Evolutionary conservation across 1,139 yeast species (phyloP), one percentile per base, ranked within the genome.

Genomic region (Meyerozyma elateridarum): DNA sequence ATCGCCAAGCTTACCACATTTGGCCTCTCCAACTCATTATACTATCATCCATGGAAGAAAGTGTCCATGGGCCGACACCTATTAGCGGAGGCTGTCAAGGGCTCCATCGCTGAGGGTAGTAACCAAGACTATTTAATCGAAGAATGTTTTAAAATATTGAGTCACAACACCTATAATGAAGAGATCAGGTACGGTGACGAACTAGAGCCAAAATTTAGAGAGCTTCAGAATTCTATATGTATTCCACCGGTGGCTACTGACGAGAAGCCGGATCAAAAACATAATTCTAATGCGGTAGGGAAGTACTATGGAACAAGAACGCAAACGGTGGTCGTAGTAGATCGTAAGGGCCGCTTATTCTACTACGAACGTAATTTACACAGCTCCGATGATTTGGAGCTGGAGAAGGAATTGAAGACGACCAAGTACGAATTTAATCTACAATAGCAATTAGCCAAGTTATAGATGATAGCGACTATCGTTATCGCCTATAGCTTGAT

Each of bases 271-370:
- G 16, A 32, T 18, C 31, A 32, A 21, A 46, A 18, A n/a, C 34
- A 34, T 22, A 18, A 28, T 4, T 26, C 19, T 15, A 22, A 21
- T 2, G 48, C 54, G 2, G 42, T 51, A 16, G 84, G 85, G 0
- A 56, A 60, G 17, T 76, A 66, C 46, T 91, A 89, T 48, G 97
- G 96, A 0, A 91, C 98, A 0, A 61, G 97, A 34, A 85, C 96
- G 0, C 96, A 88, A 49, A 87, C 95, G 0, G 73, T 88, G 1
- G 67, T 89, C 5, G 49, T 87, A 14, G 67, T 85, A 8, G 73
- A 71, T 44, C 67, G 64, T 22, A 36, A 53, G 5, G 81, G 83
- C 2, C 37, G 40, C 12, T 44, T 69, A 29, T 56, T 61, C 35
- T 68, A 68, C 42, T 61, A 55, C 35, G 74, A 69, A 44, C 45